Conservation (phyloP, 225 moss, liverwort and hornwort species). For the Pseudoscleropodium purum region DNA sequence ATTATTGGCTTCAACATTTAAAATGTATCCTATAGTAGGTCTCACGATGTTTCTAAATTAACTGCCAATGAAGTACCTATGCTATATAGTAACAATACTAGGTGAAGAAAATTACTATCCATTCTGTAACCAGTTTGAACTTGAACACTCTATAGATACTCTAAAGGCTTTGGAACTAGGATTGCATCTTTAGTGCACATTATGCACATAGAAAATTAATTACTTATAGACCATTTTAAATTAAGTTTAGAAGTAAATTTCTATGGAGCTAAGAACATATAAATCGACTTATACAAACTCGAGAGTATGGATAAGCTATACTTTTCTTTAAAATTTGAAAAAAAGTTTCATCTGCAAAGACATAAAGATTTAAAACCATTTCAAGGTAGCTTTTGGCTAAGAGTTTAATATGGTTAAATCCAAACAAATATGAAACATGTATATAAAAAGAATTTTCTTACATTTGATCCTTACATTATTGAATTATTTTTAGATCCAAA, state of each 20-base stretch:
- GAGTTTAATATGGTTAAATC: neutral
- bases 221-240: neutral
- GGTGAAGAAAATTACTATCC: neutral
- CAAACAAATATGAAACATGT: neutral
- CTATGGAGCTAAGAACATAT: rapidly evolving
- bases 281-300: neutral
- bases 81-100: neutral
- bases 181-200: neutral
- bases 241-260: no score
- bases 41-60: no score
- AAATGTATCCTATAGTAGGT: no score
- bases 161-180: neutral
- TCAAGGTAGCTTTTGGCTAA: no score
- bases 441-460: neutral
- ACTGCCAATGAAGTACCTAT: no score
- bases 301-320: no score
- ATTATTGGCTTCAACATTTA: no score
- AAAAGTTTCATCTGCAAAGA: neutral
- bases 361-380: neutral
- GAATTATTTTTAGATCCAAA: neutral
- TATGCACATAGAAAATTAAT: neutral
- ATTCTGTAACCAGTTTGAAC: neutral
- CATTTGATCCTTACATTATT: neutral
- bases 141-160: neutral
- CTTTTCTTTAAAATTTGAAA: neutral